phyloP scores from a whole-genome alignment of 2,329 filamentous ascomycete genomes.

The Exophiala mesophila region DNA sequence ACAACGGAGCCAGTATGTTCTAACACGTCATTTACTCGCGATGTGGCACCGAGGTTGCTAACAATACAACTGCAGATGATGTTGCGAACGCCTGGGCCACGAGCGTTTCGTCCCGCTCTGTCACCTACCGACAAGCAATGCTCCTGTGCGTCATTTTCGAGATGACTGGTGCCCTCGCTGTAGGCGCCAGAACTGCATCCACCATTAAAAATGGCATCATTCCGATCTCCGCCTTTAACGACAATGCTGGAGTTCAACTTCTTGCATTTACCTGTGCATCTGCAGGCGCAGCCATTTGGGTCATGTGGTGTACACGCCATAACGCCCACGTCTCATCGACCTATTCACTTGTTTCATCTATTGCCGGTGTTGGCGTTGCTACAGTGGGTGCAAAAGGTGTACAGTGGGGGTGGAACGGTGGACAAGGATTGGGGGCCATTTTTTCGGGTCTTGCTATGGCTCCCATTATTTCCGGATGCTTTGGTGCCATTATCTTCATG shows the following conservation, averaged over 20 bases:
- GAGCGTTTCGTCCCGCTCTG: slow-evolving; percentile 72
- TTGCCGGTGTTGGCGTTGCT: slow-evolving; percentile 65
- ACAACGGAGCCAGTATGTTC: slow-evolving; percentile 73
- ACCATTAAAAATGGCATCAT: slow-evolving; percentile 79
- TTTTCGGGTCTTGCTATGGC: slow-evolving; percentile 69
- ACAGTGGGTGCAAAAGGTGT: slow-evolving; percentile 58
- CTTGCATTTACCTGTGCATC: slow-evolving; percentile 62
- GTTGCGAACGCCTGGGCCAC: slow-evolving; percentile 81
- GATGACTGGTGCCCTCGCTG: slow-evolving; percentile 61
- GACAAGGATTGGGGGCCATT: slow-evolving; percentile 66
- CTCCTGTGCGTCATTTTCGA: slow-evolving; percentile 63
- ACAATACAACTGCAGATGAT: slow-evolving; percentile 60
- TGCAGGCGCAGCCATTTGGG: slow-evolving; percentile 64
- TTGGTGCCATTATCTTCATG: slow-evolving; percentile 65
- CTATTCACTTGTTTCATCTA: slow-evolving; percentile 64
- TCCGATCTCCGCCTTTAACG: slow-evolving; percentile 53
- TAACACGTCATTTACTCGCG: background rate
- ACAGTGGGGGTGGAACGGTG: slow-evolving; percentile 65
- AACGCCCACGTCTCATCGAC: slow-evolving; percentile 69
- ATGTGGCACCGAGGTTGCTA: too few relatives aligned
- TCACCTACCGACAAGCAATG: slow-evolving; percentile 66
- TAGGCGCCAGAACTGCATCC: slow-evolving; percentile 64
- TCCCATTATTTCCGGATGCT: slow-evolving; percentile 60
- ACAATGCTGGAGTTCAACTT: slow-evolving; percentile 62
- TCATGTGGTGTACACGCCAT: slow-evolving; percentile 74